Evolutionary conservation across 306 rosid genomes (phyloP), one percentile per base, ranked within the genome.

Genomic region (Hippophae tibetana): DNA sequence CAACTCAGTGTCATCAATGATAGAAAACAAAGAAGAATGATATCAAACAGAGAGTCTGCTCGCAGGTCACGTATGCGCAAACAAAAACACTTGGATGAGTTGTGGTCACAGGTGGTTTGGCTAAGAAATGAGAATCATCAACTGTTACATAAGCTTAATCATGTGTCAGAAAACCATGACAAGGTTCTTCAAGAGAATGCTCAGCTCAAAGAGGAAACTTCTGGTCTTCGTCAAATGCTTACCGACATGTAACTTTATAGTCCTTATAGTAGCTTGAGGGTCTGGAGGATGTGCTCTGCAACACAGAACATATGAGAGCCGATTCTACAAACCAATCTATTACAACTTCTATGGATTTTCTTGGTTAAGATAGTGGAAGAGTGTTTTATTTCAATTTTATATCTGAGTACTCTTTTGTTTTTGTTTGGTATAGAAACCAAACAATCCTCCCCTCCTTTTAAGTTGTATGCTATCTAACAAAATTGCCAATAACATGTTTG

Each of bases 61-160:
- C 86, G 99, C 3, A 55, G 99, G 7, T 92, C 99, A 0, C 82
- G 99, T 3, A 86, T 86, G 89, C 80, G 99, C 53, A 92, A 88
- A 81, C 96, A 92, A 71, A 85, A 69, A 56, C 97, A 92, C 73
- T 84, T 92, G 27, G 97, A 92, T 64, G 99, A 92, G 67, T 85
- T 92, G 5, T 92, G 99, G 95, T 88, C 95, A 6, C 99, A 92
- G 63, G 95, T 88, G 14, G 73, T 86, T 50, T 92, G 99, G 99
- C 82, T 88, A 3, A 67, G 95, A 44, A 84, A 78, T 59, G 95
- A 88, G 86, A 92, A 92, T 38, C 86, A 81, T 44, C 90, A 82
- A 46, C 85, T 92, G 8, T 42, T 86, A 1, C 93, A 86, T 27
- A 83, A 79, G 74, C 69, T 92, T 53, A 84, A 78, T 79, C 82